A percentile compares a stretch with the other conserved stretches of the same genome.
Evolutionary conservation across 345 rosid genomes (phyloP).

Genomic region (Citrus australasica): DNA sequence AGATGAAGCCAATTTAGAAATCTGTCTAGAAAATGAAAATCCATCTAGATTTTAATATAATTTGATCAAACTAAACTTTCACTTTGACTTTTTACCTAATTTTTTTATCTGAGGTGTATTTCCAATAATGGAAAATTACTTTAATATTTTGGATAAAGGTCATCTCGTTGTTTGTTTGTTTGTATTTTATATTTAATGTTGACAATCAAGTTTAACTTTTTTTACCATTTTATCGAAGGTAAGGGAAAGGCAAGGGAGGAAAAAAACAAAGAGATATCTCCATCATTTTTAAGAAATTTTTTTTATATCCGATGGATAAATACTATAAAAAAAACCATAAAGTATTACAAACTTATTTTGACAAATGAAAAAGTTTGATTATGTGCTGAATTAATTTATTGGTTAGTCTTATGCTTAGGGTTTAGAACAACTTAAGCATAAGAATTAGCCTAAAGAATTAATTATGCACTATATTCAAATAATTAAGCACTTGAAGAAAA

Average conservation of each 20-base stretch:
- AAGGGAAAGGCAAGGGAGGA: too few species aligned
- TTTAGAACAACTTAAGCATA: neutral
- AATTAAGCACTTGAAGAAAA: neutral
- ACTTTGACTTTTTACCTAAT: neutral
- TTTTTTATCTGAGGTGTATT: too few species aligned
- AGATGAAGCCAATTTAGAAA: neutral
- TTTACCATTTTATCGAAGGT: too few species aligned
- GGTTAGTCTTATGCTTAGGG: neutral
- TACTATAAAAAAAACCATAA: neutral
- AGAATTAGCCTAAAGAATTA: neutral
- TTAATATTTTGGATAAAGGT: too few species aligned
- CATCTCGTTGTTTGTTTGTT: too few species aligned
- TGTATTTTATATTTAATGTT: too few species aligned
- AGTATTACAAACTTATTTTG: neutral
- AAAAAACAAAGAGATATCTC: too few species aligned
- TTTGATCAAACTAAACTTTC: neutral
- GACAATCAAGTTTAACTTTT: too few species aligned
- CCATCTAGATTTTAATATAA: neutral
- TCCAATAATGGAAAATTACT: too few species aligned
- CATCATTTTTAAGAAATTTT: neutral
- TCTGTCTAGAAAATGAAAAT: neutral
- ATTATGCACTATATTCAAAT: too few species aligned
- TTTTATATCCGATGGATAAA: neutral
- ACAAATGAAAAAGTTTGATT: too few species aligned
- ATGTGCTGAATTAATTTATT: too few species aligned